phyloP scores from a whole-genome alignment of 2,329 filamentous ascomycete genomes.

The Aspergillus pseudoterreus region DNA sequence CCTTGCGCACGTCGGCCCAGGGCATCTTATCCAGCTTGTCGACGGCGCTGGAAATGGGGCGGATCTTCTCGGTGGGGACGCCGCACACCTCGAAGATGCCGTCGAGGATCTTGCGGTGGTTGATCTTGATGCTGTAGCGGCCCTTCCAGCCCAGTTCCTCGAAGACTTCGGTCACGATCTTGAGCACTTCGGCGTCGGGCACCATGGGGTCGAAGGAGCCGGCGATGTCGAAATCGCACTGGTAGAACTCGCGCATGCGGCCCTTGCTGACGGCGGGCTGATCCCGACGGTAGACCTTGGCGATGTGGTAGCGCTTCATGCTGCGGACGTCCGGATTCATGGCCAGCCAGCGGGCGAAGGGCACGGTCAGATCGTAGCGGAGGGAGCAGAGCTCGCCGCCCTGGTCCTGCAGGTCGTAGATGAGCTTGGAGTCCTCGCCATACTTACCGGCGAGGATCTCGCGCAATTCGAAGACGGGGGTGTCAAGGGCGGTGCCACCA shows the following conservation, averaged over 20 bases:
- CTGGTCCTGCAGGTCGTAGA: conserved; percentile 85
- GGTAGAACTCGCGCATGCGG: conserved; percentile 93
- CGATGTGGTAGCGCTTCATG: conserved; percentile 94
- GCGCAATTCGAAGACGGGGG: conserved; percentile 78
- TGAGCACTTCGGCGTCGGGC: conserved; percentile 83
- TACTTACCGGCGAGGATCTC: conserved; percentile 88
- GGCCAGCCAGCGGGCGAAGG: conserved; percentile 86
- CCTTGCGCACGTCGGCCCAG: conserved; percentile 83
- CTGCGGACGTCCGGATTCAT: conserved; percentile 80
- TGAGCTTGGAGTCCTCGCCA: conserved; percentile 87
- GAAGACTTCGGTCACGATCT: conserved; percentile 82
- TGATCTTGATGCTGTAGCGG: conserved; percentile 83
- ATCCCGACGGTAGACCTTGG: conserved; percentile 82
- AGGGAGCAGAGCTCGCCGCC: conserved; percentile 81
- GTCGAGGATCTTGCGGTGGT: conserved; percentile 91
- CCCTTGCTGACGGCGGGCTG: conserved; percentile 86
- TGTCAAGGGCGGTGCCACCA: conserved; percentile 75
- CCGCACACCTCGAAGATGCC: conserved; percentile 89
- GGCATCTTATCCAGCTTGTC: conserved; percentile 94
- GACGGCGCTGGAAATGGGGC: conserved; percentile 85
- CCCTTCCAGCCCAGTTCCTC: conserved; percentile 71
- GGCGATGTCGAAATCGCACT: conserved; percentile 95
- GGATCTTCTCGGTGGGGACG: conserved; percentile 80
- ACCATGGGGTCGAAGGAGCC: conserved; percentile 85
- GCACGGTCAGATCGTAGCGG: conserved; percentile 83